Evolutionary conservation across 2,329 filamentous ascomycete genomes (phyloP).

Genomic region (Samsoniella hepiali): DNA sequence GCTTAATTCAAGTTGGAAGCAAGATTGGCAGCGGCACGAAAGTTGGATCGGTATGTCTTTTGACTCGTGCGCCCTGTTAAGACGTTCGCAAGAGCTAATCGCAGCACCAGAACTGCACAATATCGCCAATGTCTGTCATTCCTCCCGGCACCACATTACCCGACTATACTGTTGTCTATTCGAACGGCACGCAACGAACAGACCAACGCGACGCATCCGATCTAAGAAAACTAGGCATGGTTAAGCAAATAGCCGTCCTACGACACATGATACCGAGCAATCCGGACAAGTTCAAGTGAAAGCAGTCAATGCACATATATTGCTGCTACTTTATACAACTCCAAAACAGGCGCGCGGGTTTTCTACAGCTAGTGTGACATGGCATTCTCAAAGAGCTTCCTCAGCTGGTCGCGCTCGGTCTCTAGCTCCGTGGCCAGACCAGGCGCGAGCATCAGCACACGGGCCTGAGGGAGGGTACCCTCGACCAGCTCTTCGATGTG

Average conservation of each 20-base stretch:
- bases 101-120: constrained; percentile 59
- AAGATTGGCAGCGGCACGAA: constrained; percentile 58
- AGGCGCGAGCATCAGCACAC: constrained; percentile 89
- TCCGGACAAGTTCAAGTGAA: constrained; percentile 44
- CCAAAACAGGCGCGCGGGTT: background rate
- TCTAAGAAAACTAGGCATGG: constrained; percentile 60
- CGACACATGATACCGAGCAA: constrained; percentile 65
- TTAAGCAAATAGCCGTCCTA: constrained; percentile 66
- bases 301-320: background rate
- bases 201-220: constrained; percentile 62
- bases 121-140: constrained; percentile 62
- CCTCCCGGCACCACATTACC: constrained; percentile 55
- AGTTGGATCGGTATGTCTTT: constrained; percentile 55
- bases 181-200: constrained; percentile 54
- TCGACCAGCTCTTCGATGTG: constrained; percentile 85
- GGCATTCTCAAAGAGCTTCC: constrained; percentile 62
- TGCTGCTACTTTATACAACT: constrained; percentile 10
- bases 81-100: constrained; percentile 24
- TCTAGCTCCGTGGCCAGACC: constrained; percentile 68
- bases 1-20: constrained; percentile 56
- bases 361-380: constrained; percentile 37
- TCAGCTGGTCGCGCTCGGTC: constrained; percentile 68
- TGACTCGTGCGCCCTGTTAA: constrained; percentile 23
- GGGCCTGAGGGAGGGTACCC: constrained; percentile 86
- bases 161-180: constrained; percentile 68